Evolutionary conservation across 305 asterid genomes (phyloP), one percentile per base, ranked within the genome.

Genomic region (Fraxinus sp.): DNA sequence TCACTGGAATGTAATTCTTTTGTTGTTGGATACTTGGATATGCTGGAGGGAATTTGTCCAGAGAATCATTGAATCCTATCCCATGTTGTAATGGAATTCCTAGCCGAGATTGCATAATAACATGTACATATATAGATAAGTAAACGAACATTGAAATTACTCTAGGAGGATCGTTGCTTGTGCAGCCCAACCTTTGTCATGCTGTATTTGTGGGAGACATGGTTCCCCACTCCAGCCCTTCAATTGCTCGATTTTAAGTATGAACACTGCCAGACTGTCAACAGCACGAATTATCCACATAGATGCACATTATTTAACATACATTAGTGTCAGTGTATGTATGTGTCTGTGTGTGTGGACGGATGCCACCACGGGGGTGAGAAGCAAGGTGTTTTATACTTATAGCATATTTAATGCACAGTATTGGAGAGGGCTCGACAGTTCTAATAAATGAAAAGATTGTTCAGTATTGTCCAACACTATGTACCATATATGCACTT

Each of bases 41-140:
- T 78, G 70, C 88, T 82, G 78, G 84, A 22, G 4, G 89, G 89
- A 68, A 88, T 18, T 28, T 46, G 8, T 59, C 89, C 91, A 1
- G 70, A 82, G 75, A 86, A 81, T 24, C 55, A 75, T 84, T 86
- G 81, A 84, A 36, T 1, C 84, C 80, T 66, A 82, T 22, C 84
- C 80, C 73, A 82, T 22, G 57, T 13, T 20, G 68, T 13, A 20
- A 20, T 22, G 14, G 71, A 62, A 62, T 20, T 62, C 22, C 64
- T 24, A 14, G 33, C 71, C 16, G 11, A 22, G 71, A 22, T 62
- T 62, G 71, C 72, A 64, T 16, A 14, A 3, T 36, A 20, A 81
- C 5, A 4, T 18, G 73, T 49, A 35, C 39, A 43, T 43, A 24
- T 24, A 57, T 36, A 64, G 33, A 14, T 8, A 64, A 77, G 16